These are phyloP conservation scores for Aspergillus sp. DNA, from an alignment of 2,329 filamentous ascomycete species.

Conservation along the genomic window DNA sequence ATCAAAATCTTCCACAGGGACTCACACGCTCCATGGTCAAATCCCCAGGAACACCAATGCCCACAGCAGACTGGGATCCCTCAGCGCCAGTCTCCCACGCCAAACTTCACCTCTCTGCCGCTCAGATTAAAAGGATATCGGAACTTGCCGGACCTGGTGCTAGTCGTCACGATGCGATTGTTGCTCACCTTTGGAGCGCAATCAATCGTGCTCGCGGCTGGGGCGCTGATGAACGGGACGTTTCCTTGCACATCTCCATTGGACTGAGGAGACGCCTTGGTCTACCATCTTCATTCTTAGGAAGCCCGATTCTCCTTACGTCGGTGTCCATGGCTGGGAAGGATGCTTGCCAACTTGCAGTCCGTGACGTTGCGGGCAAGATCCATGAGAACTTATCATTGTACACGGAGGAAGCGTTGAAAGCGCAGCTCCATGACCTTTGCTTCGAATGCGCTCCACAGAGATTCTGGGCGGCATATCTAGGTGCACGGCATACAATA, in stretches of 20 bases:
- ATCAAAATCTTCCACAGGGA: constrained; percentile 6
- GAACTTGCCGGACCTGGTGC: constrained; percentile 16
- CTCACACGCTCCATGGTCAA: constrained; percentile 20
- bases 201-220: constrained; percentile 43
- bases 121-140: constrained; percentile 27
- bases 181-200: constrained; percentile 49
- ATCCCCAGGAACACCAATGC: constrained; percentile 41
- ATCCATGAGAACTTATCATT: constrained; percentile 38
- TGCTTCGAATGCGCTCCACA: constrained; percentile 48
- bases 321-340: background rate
- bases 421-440: constrained; percentile 44
- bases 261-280: background rate
- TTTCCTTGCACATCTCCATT: background rate
- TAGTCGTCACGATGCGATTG: constrained; percentile 47
- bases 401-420: constrained; percentile 39
- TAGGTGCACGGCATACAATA: constrained; percentile 44
- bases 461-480: constrained; percentile 50
- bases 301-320: background rate
- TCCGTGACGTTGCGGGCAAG: constrained; percentile 8
- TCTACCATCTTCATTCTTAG: background rate
- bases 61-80: constrained; percentile 42
- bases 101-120: constrained; percentile 39
- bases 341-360: background rate
- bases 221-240: background rate
- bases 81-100: constrained; percentile 30